Evolutionary conservation across 164 flowering plant species (phyloP), one percentile per base, ranked within the genome.

Genomic region (Nelumbo lutea): DNA sequence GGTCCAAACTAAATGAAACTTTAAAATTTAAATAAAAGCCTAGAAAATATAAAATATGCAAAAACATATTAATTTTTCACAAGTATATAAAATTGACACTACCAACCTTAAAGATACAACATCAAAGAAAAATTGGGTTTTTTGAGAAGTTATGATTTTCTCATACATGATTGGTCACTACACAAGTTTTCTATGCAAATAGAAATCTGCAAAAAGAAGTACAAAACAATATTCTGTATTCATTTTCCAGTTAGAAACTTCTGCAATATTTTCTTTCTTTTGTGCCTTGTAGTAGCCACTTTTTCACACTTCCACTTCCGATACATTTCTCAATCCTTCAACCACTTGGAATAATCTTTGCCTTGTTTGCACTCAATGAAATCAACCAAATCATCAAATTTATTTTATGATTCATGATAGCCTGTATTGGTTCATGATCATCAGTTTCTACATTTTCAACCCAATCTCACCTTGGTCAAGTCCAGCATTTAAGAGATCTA

Each of bases 401-500:
- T 27, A 0, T 27, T 27, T 27, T 27, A 27, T 27, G 27, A 27
- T 27, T 27, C 27, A 27, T 27, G 60, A 83, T 73, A 68, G 82
- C 81, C 73, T 79, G 81, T 75, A 88, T 79, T n/a, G 95, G 81
- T 68, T 95, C 96, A 72, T 78, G 75, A 48, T 86, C 96, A 72
- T 80, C 82, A 64, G 65, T 60, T 62, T 85, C 89, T 6, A 38
- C 45, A 65, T 68, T 51, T 53, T 74, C 75, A 14, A 55, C 78
- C 73, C 77, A 68, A 52, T 81, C 27, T 27, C 72, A 41, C 82
- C 77, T 66, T 76, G 68, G 45, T 79, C 83, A 65, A 96, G 69
- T 63, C 86, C 88, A 74, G 87, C 83, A 77, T 68, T 86, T 67
- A 96, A 78, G 58, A 96, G 87, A 76, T 89, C 86, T 65, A 96